Conservation (phyloP, 108 stramenopile species). For the Cyclotella atomus region DNA sequence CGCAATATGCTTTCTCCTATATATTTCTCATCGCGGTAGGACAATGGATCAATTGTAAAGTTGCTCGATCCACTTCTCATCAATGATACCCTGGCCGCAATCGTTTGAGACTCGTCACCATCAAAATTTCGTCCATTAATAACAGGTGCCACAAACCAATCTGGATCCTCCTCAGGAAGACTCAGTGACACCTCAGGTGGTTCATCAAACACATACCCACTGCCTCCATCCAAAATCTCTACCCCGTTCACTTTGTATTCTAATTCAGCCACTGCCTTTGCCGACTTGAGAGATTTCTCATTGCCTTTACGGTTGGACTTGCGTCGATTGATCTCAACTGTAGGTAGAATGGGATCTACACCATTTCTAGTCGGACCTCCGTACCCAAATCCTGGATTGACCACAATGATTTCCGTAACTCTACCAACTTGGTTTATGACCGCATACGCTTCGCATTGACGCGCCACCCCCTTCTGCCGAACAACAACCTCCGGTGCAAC, state of each 20-base stretch:
- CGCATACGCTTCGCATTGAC: conserved; percentile 70
- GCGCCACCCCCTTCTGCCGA: conserved; percentile 44
- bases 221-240: conserved; percentile 58
- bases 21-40: conserved; percentile 7
- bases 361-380: conserved; percentile 45
- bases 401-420: conserved; percentile 67
- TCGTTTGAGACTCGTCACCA: conserved; percentile 44
- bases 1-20: conserved; percentile 42
- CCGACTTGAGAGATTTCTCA: conserved; percentile 38
- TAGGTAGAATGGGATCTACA: conserved; percentile 50
- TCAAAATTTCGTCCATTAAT: conserved; percentile 18
- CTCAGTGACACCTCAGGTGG: conserved; percentile 61
- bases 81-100: conserved; percentile 47
- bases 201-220: conserved; percentile 69
- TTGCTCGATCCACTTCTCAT: conserved; percentile 32
- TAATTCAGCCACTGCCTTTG: conserved; percentile 69
- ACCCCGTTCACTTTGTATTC: conserved; percentile 62
- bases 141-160: conserved; percentile 72
- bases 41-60: conserved; percentile 27
- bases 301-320: conserved; percentile 21
- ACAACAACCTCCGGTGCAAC: conserved; percentile 62
- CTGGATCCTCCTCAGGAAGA: conserved; percentile 68
- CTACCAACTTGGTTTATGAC: conserved; percentile 71
- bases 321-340: conserved; percentile 64
- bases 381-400: conserved; percentile 86